phyloP scores from a whole-genome alignment of 2,329 filamentous ascomycete genomes.

The Cordyceps cicadae region DNA sequence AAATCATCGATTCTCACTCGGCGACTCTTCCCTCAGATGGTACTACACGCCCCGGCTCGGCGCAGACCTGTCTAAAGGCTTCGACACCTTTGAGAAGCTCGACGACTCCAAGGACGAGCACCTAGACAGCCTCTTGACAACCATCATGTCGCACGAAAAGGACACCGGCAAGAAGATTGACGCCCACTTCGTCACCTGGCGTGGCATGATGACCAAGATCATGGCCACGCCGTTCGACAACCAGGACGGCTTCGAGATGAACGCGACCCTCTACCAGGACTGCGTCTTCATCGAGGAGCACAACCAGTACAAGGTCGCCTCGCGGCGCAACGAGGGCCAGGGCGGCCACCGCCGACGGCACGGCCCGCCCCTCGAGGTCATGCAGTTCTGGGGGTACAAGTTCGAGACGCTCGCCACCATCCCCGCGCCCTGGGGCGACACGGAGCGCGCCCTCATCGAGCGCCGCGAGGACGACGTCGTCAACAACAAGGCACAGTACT shows the following conservation, averaged over 20 bases:
- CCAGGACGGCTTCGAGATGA: slow-evolving; percentile 88
- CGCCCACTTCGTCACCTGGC: slow-evolving; percentile 81
- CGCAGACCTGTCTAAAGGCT: slow-evolving; percentile 70
- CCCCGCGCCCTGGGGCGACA: slow-evolving; percentile 64
- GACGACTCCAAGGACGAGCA: slow-evolving; percentile 82
- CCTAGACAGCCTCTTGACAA: slow-evolving; percentile 71
- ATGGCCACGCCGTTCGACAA: slow-evolving; percentile 77
- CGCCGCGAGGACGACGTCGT: slow-evolving; percentile 61
- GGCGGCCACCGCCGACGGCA: slow-evolving; percentile 17
- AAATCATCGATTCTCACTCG: slow-evolving; percentile 65
- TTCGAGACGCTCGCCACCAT: slow-evolving; percentile 83
- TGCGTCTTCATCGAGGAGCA: slow-evolving; percentile 85
- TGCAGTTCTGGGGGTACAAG: slow-evolving; percentile 97
- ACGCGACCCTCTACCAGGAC: slow-evolving; percentile 76
- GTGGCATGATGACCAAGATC: slow-evolving; percentile 99
- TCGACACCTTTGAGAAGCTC: slow-evolving; percentile 72
- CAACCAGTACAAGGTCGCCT: slow-evolving; percentile 60
- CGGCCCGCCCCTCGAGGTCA: slow-evolving; percentile 60
- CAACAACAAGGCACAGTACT: slow-evolving; percentile 90
- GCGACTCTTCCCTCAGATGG: slow-evolving; percentile 73
- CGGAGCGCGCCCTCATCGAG: slow-evolving; percentile 70
- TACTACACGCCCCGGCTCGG: slow-evolving; percentile 73
- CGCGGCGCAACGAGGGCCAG: slow-evolving; percentile 45
- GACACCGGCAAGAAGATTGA: slow-evolving; percentile 58
- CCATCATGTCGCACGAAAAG: slow-evolving; percentile 66